A percentile compares a stretch with the other conserved stretches of the same genome.
Evolutionary conservation across 768 basidiomycete genomes (phyloP).

Genomic region (Goffeauzyma gilvescens): DNA sequence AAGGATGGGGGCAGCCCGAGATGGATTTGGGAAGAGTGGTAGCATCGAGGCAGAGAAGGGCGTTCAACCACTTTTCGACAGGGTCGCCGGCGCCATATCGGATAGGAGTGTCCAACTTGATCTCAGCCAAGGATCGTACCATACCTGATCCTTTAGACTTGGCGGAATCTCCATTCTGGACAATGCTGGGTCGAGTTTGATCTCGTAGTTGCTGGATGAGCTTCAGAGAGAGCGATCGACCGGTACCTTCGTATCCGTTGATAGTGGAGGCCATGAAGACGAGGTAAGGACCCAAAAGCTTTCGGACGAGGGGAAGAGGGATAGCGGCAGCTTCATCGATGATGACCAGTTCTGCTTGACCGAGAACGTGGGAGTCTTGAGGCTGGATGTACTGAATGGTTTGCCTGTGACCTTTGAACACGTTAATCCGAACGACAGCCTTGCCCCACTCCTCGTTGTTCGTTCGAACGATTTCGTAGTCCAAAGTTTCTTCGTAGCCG

Average conservation of each 20-base stretch:
- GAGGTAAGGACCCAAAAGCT: conserved; percentile 81
- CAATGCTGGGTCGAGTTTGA: conserved; percentile 58
- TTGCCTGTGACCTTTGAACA: conserved; percentile 82
- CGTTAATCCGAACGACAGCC: conserved; percentile 83
- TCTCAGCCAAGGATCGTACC: conserved; percentile 66
- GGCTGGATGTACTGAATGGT: conserved; percentile 98
- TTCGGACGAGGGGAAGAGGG: conserved; percentile 82
- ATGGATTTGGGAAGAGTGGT: conserved; percentile 38
- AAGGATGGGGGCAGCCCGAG: conserved; percentile 82
- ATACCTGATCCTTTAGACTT: conserved; percentile 14
- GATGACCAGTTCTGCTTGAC: conserved; percentile 90
- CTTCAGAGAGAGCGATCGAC: conserved; percentile 93
- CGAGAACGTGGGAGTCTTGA: conserved; percentile 89
- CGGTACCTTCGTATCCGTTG: conserved; percentile 98
- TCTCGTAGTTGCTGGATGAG: conserved; percentile 93
- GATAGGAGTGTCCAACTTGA: conserved; percentile 87
- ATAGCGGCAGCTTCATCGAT: conserved; percentile 98
- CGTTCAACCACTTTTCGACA: conserved; percentile 87
- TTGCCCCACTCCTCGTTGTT: conserved; percentile 88
- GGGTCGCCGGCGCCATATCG: conserved; percentile 72
- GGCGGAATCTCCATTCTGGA: conserved; percentile 39
- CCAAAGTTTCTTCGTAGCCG: conserved; percentile 91
- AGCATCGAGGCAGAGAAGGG: conserved; percentile 75
- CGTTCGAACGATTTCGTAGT: conserved; percentile 92
- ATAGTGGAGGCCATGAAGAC: conserved; percentile 99